Percentiles rank a stretch among this genome's conserved stretches.
These are phyloP conservation scores for Amphicarpaea edgeworthii DNA, from an alignment of 306 rosid species.

Conservation along the genomic window DNA sequence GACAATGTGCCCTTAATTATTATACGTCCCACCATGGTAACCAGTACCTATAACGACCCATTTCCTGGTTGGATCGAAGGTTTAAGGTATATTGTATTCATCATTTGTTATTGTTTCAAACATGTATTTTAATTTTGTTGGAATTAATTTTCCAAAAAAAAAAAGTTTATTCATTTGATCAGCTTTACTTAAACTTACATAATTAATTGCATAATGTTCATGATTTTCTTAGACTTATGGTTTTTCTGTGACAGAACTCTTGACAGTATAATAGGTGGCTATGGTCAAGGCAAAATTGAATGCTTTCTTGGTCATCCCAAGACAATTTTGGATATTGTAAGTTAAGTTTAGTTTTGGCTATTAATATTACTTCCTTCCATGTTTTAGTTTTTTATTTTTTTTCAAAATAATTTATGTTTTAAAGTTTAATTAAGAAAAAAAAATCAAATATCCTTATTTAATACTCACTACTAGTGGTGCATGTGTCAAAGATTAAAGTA, in stretches of 20 bases:
- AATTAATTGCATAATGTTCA: not conserved
- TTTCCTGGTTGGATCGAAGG: conserved; percentile 37
- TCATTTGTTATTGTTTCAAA: not conserved
- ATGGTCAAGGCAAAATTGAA: conserved; percentile 53
- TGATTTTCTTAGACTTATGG: not conserved
- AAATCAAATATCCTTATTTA: too few relatives aligned
- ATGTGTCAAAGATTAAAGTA: too few relatives aligned
- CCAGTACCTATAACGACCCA: conserved; percentile 23
- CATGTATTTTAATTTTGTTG: not conserved
- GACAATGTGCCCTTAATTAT: too few relatives aligned
- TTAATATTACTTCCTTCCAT: too few relatives aligned
- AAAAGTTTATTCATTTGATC: not conserved
- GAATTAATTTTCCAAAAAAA: not conserved
- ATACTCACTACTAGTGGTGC: too few relatives aligned
- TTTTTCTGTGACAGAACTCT: conserved; percentile 51
- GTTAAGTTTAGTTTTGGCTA: not conserved
- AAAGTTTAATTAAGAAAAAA: too few relatives aligned
- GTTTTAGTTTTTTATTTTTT: too few relatives aligned
- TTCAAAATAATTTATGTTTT: too few relatives aligned
- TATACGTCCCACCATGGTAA: conserved; percentile 26
- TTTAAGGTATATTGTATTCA: too few relatives aligned
- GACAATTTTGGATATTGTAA: conserved; percentile 51
- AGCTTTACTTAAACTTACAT: not conserved
- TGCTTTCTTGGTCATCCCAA: conserved; percentile 48
- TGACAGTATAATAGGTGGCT: conserved; percentile 47